phyloP scores from a whole-genome alignment of 176 grass and related monocot species.

The Panicum miliaceum region DNA sequence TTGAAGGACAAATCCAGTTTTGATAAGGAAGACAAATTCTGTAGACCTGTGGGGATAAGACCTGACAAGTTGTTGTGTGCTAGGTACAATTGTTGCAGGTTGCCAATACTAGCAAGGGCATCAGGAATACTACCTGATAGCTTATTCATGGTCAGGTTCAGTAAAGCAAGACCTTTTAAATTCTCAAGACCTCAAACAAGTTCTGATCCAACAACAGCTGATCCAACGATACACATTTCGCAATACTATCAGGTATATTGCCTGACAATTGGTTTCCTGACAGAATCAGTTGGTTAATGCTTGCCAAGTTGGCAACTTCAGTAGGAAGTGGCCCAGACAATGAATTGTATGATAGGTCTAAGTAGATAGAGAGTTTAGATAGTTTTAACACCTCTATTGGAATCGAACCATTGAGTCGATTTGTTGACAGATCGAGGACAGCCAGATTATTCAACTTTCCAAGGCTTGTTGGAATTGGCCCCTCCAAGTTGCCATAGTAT shows the following conservation, averaged over 20 bases:
- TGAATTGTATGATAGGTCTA: slow-evolving; percentile 39
- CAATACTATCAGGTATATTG: slow-evolving; percentile 44
- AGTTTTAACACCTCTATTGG: slow-evolving; percentile 12
- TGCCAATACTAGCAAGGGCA: slow-evolving; percentile 15
- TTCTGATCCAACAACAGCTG: slow-evolving; percentile 45
- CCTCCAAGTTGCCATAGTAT: slow-evolving; percentile 12
- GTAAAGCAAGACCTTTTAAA: slow-evolving; percentile 21
- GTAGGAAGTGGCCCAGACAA: slow-evolving; percentile 25
- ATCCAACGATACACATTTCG: slow-evolving; percentile 32
- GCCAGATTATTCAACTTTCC: neutral
- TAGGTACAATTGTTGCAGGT: slow-evolving; percentile 35
- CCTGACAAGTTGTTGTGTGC: slow-evolving; percentile 57
- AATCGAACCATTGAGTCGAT: slow-evolving; percentile 14
- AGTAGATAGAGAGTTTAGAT: neutral
- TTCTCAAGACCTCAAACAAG: slow-evolving; percentile 38
- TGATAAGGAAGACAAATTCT: neutral
- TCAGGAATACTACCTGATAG: slow-evolving; percentile 29
- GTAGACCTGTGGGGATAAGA: slow-evolving; percentile 25
- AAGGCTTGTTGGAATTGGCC: slow-evolving; percentile 16
- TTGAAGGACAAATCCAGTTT: slow-evolving; percentile 56
- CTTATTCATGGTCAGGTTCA: slow-evolving; percentile 49
- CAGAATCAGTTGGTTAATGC: slow-evolving; percentile 17
- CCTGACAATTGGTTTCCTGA: slow-evolving; percentile 49
- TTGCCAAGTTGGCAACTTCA: slow-evolving; percentile 17
- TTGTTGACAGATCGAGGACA: neutral